Evolutionary conservation across 2,329 filamentous ascomycete species (phyloP), one percentile per base, ranked within the genome.

Genomic region (Aspergillus fumigatiaffinis): DNA sequence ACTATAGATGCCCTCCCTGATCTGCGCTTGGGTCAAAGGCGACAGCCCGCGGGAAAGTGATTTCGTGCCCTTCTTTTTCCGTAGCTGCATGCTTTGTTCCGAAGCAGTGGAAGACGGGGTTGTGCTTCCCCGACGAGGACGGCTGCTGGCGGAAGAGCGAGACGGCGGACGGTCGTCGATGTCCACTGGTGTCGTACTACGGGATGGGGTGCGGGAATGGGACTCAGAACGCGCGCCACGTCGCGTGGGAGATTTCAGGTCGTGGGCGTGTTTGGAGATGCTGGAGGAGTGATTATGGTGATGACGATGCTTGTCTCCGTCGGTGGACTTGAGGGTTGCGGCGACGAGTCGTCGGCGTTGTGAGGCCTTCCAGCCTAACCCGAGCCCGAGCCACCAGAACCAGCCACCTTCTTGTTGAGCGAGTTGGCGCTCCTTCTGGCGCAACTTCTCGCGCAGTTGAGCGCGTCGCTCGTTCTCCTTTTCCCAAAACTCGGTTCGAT

Each of bases 401-500:
- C 87, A 90, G 23, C 88, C 84, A 53, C 88, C 86, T 60, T 87
- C 81, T 66, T 87, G 80, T 67, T 84, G 86, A 12, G 88, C 87
- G 42, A 90, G 76, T 28, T 88, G 85, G 20, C 83, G 81, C 65
- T 92, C 87, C 32, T 84, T 83, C 52, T 86, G 82, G 60, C 86
- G 84, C 51, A 96, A 78, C 69, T 89, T 89, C 47, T 82, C 77
- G 23, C 91, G 83, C 25, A 97, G 79, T 56, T 89, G 77, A 2
- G 88, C 84, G 12, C 94, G 86, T 2, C 93, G 87, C 73, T 96
- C 91, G 70, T 99, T 99, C 73, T 99, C 94, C 60, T 87, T 87
- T 66, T 97, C 93, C 94, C 94, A 99, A 76, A 97, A 99, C 59
- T 97, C 92, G 35, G 88, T 87, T 53, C 94, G 84, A 75, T 95